phyloP scores from a whole-genome alignment of 495 filamentous ascomycete genomes.

The Symbiotaphrina buchneri region DNA sequence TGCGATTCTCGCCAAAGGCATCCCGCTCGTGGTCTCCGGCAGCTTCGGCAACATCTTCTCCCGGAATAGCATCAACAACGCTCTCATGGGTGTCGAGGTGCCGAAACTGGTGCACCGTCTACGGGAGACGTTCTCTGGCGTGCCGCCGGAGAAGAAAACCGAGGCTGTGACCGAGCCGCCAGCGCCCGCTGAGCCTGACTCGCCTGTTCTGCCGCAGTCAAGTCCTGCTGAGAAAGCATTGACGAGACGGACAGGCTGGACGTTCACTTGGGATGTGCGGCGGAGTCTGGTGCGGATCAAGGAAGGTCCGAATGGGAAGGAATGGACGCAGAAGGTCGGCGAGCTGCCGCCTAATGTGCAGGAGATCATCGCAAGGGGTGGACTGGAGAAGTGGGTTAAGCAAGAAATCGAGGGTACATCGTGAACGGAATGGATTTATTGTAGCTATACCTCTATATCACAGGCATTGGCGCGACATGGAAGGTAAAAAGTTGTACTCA shows the following conservation, averaged over 20 bases:
- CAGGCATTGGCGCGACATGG: no score
- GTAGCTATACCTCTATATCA: no score
- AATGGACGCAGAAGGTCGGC: conserved; percentile 65
- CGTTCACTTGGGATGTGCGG: conserved; percentile 61
- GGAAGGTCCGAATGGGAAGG: conserved; percentile 37
- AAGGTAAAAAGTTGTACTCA: no score
- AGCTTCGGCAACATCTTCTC: conserved; percentile 82
- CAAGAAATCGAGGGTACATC: conserved; percentile 28
- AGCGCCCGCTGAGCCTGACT: conserved; percentile 13
- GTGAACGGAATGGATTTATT: neutral
- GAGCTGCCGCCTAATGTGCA: conserved; percentile 79
- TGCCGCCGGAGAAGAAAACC: conserved; percentile 5
- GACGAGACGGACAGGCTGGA: conserved; percentile 81
- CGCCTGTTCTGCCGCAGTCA: conserved; percentile 3
- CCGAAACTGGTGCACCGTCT: conserved; percentile 49
- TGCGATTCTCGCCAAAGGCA: conserved; percentile 64
- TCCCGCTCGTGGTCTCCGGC: conserved; percentile 64
- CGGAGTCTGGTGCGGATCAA: conserved; percentile 42
- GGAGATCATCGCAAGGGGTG: conserved; percentile 65
- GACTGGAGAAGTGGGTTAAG: conserved; percentile 73
- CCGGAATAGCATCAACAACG: conserved; percentile 85
- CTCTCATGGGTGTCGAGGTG: conserved; percentile 63
- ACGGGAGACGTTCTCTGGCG: conserved; percentile 30
- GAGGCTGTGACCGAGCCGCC: conserved; percentile 16
- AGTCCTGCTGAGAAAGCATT: conserved; percentile 23